These are phyloP conservation scores for Pythium folliculosum DNA, from an alignment of 352 stramenopile species.

Conservation along the genomic window DNA sequence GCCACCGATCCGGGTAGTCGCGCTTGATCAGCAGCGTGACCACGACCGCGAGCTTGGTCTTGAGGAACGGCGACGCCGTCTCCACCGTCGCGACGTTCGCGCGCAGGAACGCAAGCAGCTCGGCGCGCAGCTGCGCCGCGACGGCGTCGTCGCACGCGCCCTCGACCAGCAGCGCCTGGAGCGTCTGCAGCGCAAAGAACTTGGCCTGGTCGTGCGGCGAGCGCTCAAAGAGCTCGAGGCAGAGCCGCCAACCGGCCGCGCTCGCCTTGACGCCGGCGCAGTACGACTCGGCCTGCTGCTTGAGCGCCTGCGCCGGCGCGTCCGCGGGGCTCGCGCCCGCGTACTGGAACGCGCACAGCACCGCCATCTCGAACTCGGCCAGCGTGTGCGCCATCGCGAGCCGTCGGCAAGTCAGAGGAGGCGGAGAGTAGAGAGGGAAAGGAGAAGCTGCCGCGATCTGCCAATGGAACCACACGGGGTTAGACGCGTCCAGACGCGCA, in stretches of 20 bases:
- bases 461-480: too few species aligned
- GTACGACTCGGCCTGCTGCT: constrained; percentile 72
- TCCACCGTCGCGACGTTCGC: constrained; percentile 63
- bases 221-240: constrained; percentile 69
- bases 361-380: constrained; percentile 72
- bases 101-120: constrained; percentile 70
- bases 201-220: constrained; percentile 77
- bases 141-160: constrained; percentile 46
- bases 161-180: constrained; percentile 58
- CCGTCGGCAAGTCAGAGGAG: background rate
- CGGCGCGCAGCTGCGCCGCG: constrained; percentile 46
- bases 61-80: constrained; percentile 68
- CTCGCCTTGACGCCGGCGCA: constrained; percentile 60
- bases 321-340: constrained; percentile 51
- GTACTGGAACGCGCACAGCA: constrained; percentile 83
- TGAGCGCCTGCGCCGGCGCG: constrained; percentile 56
- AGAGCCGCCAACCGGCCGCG: constrained; percentile 51
- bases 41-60: constrained; percentile 85
- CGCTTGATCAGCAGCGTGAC: constrained; percentile 84
- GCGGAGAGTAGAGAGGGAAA: too few species aligned
- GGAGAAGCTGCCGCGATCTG: too few species aligned
- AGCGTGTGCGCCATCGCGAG: constrained; percentile 29
- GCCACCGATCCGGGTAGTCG: constrained; percentile 90
- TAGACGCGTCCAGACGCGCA: background rate
- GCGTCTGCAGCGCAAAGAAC: constrained; percentile 80